Evolutionary conservation across 2,329 filamentous ascomycete species (phyloP), one percentile per base, ranked within the genome.

Genomic region (Sodiomyces alkalinus): DNA sequence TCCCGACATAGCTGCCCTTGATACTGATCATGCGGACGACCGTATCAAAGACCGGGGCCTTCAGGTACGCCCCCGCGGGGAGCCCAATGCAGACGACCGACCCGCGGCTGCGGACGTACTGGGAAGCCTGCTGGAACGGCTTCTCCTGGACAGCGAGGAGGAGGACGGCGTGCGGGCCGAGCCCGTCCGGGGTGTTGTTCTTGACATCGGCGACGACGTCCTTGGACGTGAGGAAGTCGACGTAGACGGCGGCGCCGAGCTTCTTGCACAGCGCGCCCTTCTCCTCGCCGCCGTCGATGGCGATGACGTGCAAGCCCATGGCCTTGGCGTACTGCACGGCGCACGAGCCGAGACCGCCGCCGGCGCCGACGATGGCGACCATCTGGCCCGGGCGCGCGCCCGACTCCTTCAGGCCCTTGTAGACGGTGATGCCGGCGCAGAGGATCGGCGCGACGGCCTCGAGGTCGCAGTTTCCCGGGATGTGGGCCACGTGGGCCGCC

Each of bases 91-190:
- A 87, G 37, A 94, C 70, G 46, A 94, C 80, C 21, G 72, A 68
- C 34, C 87, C 87, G 35, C 74, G 73, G 31, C 82, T 69, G 34
- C 87, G 80, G 37, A 93, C 77, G 56, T 94, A 93, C 55, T 70
- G 75, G 26, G 81, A 74, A 22, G 87, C 87, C 61, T 94, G 86
- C 60, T 93, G 83, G 74, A 94, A 94, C 30, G 87, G 87, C 63
- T 78, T 82, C 68, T 94, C 86, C 43, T 64, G 70, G 29, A 82
- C 85, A 36, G 87, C 86, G 35, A 94, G 72, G 24, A 94, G 65
- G 40, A 94, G 64, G 36, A 87, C 85, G 21, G 83, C 86, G 45
- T 92, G 80, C 5, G 86, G 85, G 29, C 87, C 87, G 11, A 82
- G 67, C 13, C 81, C 81, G 42, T 87, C 83, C 17, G 70, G 57